Evolutionary conservation across 2,329 filamentous ascomycete species (phyloP).

Genomic region (Aspergillus texensis): DNA sequence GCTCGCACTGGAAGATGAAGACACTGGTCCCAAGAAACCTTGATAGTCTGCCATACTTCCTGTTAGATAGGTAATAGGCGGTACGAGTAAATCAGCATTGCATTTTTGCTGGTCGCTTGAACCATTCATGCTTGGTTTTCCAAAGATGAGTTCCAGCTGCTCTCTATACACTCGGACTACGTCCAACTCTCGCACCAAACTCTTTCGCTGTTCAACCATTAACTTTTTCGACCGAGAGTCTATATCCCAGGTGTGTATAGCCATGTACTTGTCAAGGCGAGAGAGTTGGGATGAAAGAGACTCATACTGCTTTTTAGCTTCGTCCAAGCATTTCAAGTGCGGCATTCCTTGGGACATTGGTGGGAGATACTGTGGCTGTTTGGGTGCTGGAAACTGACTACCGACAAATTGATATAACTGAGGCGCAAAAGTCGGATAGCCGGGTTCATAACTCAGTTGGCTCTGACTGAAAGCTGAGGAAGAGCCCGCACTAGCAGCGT

Average conservation of each 20-base stretch:
- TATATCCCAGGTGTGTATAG: slow-evolving; percentile 42
- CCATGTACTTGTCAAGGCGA: slow-evolving; percentile 42
- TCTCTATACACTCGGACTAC: slow-evolving; percentile 39
- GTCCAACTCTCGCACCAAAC: slow-evolving; percentile 41
- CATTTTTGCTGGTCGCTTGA: slow-evolving; percentile 6
- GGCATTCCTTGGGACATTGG: slow-evolving; percentile 15
- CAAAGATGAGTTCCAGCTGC: slow-evolving; percentile 32
- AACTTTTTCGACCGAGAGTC: slow-evolving; percentile 35
- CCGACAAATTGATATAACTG: slow-evolving; percentile 12
- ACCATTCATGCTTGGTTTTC: slow-evolving; percentile 9
- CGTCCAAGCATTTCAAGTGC: slow-evolving; percentile 30
- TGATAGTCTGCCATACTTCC: slow-evolving; percentile 1
- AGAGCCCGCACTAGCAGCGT: slow-evolving; percentile 1
- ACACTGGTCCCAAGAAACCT: background rate
- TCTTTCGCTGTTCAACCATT: slow-evolving; percentile 40
- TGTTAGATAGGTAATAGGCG: background rate
- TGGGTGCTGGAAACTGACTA: slow-evolving; percentile 9
- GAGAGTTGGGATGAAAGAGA: slow-evolving; percentile 36
- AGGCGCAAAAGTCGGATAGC: slow-evolving; percentile 14
- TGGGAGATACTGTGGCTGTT: slow-evolving; percentile 13
- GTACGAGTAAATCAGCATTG: background rate
- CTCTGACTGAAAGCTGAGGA: slow-evolving; percentile 12
- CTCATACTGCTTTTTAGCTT: slow-evolving; percentile 32
- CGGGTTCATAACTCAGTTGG: slow-evolving; percentile 11
- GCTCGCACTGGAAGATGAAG: slow-evolving; percentile 4